phyloP scores from a whole-genome alignment of 805 yeast species.

The Candida pseudoglaebosa region DNA sequence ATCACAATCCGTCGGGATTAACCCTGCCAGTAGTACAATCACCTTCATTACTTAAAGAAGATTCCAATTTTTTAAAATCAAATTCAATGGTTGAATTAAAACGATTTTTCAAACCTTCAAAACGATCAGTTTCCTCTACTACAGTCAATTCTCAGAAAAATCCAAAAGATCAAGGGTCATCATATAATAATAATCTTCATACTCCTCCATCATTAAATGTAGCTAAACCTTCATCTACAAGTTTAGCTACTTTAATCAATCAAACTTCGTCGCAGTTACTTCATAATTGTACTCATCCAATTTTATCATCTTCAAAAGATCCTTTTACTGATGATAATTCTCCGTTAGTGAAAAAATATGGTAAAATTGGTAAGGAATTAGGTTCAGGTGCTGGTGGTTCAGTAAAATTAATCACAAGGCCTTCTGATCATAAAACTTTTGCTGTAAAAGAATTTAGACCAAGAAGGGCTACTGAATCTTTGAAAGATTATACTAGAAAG shows the following conservation, averaged over 20 bases:
- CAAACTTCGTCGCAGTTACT: constrained; percentile 35
- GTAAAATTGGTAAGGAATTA: constrained; percentile 76
- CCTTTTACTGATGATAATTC: constrained; percentile 34
- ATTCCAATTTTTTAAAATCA: constrained; percentile 31
- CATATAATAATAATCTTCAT: constrained; percentile 21
- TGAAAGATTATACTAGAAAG: constrained; percentile 84
- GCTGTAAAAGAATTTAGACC: constrained; percentile 92
- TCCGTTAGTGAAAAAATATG: constrained; percentile 73
- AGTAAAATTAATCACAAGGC: constrained; percentile 69
- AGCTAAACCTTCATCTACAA: constrained; percentile 33
- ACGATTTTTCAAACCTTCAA: constrained; percentile 63
- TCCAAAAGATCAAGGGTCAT: constrained; percentile 6
- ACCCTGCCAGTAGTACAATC: constrained; percentile 4
- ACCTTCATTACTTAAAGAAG: constrained; percentile 16
- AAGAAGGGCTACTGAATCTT: constrained; percentile 66
- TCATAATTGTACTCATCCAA: constrained; percentile 33
- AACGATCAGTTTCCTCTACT: constrained; percentile 20
- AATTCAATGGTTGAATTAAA: constrained; percentile 69
- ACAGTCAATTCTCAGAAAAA: constrained; percentile 9
- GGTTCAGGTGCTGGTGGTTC: constrained; percentile 97
- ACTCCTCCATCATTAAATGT: constrained; percentile 29
- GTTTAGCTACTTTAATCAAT: constrained; percentile 33
- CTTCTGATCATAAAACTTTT: constrained; percentile 65
- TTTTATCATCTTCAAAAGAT: constrained; percentile 37
- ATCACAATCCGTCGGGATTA: constrained; percentile 7